Evolutionary conservation across 768 basidiomycete genomes (phyloP).

Genomic region (Tricholoma matsutake): DNA sequence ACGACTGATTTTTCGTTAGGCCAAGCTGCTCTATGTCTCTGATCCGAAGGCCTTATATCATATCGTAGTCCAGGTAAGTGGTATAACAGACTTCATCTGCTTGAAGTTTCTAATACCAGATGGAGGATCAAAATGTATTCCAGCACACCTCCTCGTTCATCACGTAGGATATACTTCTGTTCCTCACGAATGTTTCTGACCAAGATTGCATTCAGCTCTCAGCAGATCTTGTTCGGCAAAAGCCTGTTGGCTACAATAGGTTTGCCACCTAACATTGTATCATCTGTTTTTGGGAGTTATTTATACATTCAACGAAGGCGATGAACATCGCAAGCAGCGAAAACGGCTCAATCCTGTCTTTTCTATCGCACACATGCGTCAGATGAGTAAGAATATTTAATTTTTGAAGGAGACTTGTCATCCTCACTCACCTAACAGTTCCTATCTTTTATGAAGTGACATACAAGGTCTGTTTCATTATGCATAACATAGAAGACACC

Average conservation of each 20-base stretch:
- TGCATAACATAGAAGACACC: background rate
- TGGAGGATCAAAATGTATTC: conserved; percentile 23
- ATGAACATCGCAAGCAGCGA: conserved; percentile 14
- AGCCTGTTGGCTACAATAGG: conserved; percentile 7
- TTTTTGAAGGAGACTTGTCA: background rate
- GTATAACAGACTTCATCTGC: too few relatives aligned
- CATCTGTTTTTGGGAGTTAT: background rate
- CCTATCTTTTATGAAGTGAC: conserved; percentile 17
- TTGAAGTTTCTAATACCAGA: background rate
- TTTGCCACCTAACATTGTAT: background rate
- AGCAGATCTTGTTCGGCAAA: background rate
- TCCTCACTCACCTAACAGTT: conserved; percentile 1
- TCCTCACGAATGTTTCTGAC: background rate
- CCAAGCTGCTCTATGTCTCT: conserved; percentile 28
- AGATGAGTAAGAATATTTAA: conserved; percentile 9
- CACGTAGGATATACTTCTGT: conserved; percentile 15
- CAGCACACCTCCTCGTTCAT: conserved; percentile 36
- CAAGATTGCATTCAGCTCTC: background rate
- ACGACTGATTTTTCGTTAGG: background rate
- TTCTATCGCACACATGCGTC: conserved; percentile 17
- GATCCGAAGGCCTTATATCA: conserved; percentile 36
- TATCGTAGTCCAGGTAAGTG: conserved; percentile 31
- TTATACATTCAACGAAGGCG: conserved; percentile 4
- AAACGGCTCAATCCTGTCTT: conserved; percentile 20
- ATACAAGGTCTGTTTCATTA: conserved; percentile 9